Evolutionary conservation across 345 rosid species (phyloP), one percentile per base, ranked within the genome.

Genomic region (Brassica napus): DNA sequence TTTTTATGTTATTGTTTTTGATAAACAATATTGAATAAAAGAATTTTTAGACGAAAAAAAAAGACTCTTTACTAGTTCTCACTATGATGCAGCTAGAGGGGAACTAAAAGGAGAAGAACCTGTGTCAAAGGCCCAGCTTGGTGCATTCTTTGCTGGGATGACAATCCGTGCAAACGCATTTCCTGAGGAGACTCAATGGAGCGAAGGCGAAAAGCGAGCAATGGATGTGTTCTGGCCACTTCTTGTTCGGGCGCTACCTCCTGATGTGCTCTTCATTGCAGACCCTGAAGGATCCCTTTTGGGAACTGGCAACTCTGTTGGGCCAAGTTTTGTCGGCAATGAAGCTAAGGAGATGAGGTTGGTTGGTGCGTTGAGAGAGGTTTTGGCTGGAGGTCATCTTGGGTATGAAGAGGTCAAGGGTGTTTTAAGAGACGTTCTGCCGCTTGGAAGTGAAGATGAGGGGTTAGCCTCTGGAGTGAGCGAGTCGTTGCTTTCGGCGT

Each of bases 61-160:
- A 28, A 3, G 31, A 28, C 3, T 28, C 37, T 69, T 31, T 14
- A 31, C 69, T 57, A 2, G 54, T 75, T 59, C 3, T 65, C 32
- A 32, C 6, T 70, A 72, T 21, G 69, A 32, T 81, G 77, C 69
- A 91, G 98, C 85, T 74, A 94, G 84, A 68, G 98, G 97, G 47
- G 87, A 88, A n/a, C 86, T 94, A 3, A 88, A 82, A 83, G 88
- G 79, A 34, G 97, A 91, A 81, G 97, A 90, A 34, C 74, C 81
- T 66, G 99, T 94, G 58, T 92, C 97, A 9, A 86, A 87, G 67
- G 93, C 99, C 0, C 98, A 93, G 66, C 89, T 94, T 26, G 99
- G 99, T 61, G 99, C 99, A 0, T 93, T 94, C 85, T 94, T 94
- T n/a, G 90, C 93, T 15, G 99, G 84, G 8, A 94, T 94, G 99